Evolutionary conservation across 2,329 filamentous ascomycete species (phyloP), one percentile per base, ranked within the genome.

Genomic region (Paracoccidioides brasiliensis): DNA sequence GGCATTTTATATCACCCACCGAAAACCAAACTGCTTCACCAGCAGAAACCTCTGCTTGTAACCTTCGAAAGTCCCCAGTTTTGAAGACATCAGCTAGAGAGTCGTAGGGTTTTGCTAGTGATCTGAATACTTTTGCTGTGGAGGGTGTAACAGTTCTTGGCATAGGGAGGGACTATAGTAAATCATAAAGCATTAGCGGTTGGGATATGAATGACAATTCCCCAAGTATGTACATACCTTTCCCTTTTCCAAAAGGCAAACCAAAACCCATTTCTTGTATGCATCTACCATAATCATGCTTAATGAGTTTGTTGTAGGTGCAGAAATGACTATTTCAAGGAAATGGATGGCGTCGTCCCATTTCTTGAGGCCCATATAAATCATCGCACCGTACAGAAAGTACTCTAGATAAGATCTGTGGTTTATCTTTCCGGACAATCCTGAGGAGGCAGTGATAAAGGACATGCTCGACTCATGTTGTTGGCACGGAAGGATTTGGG

Each of bases 261-360:
- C 78, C 14, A 98, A 73, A 7, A 94, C 67, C 86, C 89, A 96
- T 70, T 91, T 94, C 72, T 91, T 94, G 75, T 95, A 91, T 5
- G 88, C 88, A 61, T 95, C 89, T 3, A 86, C 76, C 85, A 93
- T 93, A 52, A 94, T 78, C 67, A 83, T 84, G 69, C 85, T 91
- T 40, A 81, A 77, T 37, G 77, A 74, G 22, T 83, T 83, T 52
- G 49, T 32, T 0, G 78, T 75, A 0, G 90, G 88, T 56, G 84
- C 83, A 3, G 83, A 80, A 40, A 95, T 74, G 45, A 81, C 79
- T 57, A 80, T 77, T 61, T 82, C 80, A 32, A 90, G 76, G 35
- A 83, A 81, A 41, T 76, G 76, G 14, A 77, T 71, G 0, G 86
- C 84, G 56, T 78, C 79, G 15, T 70, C 65, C 85, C 86, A 90